Conservation (phyloP, 2,329 filamentous ascomycete species). For the Herpotrichia juniperi region DNA sequence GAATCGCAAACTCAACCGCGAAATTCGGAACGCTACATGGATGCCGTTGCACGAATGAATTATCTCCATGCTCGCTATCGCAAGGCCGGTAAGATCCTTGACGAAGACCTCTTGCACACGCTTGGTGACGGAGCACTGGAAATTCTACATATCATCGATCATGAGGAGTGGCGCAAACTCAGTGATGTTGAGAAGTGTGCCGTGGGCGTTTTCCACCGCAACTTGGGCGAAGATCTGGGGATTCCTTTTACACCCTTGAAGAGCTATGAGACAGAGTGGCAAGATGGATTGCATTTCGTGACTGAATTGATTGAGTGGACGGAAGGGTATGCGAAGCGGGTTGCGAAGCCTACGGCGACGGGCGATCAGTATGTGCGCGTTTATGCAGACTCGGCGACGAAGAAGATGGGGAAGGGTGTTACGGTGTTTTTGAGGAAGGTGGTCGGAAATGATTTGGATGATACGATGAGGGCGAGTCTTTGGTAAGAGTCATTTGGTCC, state of each 20-base stretch:
- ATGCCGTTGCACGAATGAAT: conserved; percentile 25
- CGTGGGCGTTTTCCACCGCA: conserved; percentile 30
- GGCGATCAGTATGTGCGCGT: conserved; percentile 36
- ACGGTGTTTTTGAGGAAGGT: conserved; percentile 10
- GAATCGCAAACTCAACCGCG: conserved; percentile 24
- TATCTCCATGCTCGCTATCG: conserved; percentile 25
- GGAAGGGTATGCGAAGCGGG: conserved; percentile 22
- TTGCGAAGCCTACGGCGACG: conserved; percentile 22
- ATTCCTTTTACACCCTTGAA: conserved; percentile 32
- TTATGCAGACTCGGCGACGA: conserved; percentile 13
- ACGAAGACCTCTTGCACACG: conserved; percentile 24
- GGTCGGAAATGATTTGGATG: conserved; percentile 10
- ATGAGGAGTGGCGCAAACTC: conserved; percentile 27
- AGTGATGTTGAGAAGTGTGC: conserved; percentile 33
- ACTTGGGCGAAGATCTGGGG: conserved; percentile 34
- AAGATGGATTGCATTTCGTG: conserved; percentile 34
- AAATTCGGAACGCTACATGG: conserved; percentile 21
- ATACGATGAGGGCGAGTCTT: conserved; percentile 14
- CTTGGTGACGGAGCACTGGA: conserved; percentile 21
- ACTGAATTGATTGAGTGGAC: conserved; percentile 29
- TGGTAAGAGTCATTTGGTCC: too few species aligned
- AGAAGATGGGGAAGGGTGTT: conserved; percentile 3
- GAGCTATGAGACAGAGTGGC: conserved; percentile 25
- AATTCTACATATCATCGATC: conserved; percentile 21
- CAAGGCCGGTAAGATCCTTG: conserved; percentile 25